Evolutionary conservation across 1,139 yeast genomes (phyloP), one percentile per base, ranked within the genome.

Genomic region (Pichia sp.): DNA sequence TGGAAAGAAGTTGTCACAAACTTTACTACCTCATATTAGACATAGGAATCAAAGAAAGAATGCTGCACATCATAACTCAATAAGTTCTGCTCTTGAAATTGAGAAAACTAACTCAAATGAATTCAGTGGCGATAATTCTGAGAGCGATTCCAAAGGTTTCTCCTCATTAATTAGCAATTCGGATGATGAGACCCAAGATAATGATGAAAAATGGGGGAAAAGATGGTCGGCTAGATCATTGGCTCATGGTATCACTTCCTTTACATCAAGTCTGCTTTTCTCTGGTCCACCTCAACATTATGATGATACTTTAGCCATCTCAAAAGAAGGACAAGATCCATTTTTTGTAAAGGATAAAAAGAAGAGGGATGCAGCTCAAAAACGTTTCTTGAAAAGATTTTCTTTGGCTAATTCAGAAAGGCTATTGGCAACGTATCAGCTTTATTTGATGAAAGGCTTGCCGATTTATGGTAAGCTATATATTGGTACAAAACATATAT

Each of bases 401-500:
- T 76, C 91, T 0, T 63, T 86, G 11, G 66, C 71, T 7, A 69
- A 67, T 1, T 61, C 67, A 3, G 77, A 74, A 35, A 58, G 59
- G 7, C 64, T 89, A 42, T 61, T 80, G 1, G 79, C 95, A 0
- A 71, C 86, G 1, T 89, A 84, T 55, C 80, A 75, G 54, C 72
- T 84, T 7, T 84, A 85, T 59, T 60, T 88, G 23, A 79, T 74
- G 46, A 74, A 83, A 48, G 73, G 83, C 3, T 62, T 84, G 15
- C 95, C 96, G 0, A 67, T 81, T 5, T 84, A 84, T 61, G 97
- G 97, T 3, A 84, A 84, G 55, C 56, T 89, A 3, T 86, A 86
- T 54, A 56, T 89, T 17, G 84, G 95, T 1, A 67, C 71, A 21
- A 69, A 68, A 28, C 76, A 71, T 46, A 57, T 89, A 15, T 88